These are phyloP conservation scores for Ophiostoma fasciatum DNA, from an alignment of 2,329 filamentous ascomycete genomes.

Conservation along the genomic window DNA sequence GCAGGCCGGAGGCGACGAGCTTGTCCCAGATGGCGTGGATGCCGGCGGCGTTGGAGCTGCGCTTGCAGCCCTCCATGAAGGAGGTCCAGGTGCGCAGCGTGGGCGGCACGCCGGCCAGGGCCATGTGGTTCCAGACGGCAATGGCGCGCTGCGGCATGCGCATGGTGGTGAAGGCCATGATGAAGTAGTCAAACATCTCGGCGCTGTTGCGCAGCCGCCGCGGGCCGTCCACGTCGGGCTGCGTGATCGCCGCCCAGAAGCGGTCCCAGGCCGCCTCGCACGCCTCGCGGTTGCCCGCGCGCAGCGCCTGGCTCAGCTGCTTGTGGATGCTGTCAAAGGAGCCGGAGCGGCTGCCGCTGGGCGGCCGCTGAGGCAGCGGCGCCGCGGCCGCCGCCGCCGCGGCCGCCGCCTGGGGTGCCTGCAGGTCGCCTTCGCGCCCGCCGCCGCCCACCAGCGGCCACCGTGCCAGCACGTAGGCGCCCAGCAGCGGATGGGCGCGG, in stretches of 20 bases:
- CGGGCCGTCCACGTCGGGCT: conserved; percentile 10
- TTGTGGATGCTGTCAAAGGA: conserved; percentile 11
- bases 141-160: conserved; percentile 17
- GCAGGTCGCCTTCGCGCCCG: neutral
- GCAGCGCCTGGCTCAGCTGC: conserved; percentile 16
- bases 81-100: conserved; percentile 53
- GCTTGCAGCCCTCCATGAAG: conserved; percentile 58
- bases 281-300: conserved; percentile 12
- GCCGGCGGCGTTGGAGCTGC: conserved; percentile 39
- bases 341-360: neutral
- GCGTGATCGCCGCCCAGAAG: conserved; percentile 16
- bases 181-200: conserved; percentile 21
- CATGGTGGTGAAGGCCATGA: conserved; percentile 20
- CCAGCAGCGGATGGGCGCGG: conserved; percentile 9
- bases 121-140: conserved; percentile 27
- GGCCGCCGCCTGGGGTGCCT: neutral
- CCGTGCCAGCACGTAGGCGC: conserved; percentile 11
- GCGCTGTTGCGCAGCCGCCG: conserved; percentile 8
- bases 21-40: conserved; percentile 54
- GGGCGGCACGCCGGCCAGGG: conserved; percentile 35
- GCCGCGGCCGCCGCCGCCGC: neutral
- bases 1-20: conserved; percentile 39
- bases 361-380: neutral
- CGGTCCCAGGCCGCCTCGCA: conserved; percentile 16
- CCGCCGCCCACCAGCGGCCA: conserved; percentile 6